Conservation (phyloP, 2,329 filamentous ascomycete genomes). For the Diplocarpon mali region DNA sequence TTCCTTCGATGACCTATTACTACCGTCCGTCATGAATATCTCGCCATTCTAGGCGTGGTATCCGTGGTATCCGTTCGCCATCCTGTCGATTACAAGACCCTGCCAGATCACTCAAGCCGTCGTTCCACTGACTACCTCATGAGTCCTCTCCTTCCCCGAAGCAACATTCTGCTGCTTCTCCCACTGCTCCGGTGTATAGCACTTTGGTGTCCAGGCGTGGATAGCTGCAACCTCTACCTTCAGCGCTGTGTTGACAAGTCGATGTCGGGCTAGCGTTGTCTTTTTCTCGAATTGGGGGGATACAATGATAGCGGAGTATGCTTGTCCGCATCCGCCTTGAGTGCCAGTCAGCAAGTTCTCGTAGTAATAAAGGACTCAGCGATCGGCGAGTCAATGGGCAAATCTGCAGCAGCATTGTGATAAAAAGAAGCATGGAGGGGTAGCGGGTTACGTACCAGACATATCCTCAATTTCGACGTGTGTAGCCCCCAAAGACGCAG, state of each 20-base stretch:
- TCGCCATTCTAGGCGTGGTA: too few relatives aligned
- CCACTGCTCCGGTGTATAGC: slow-evolving; percentile 65
- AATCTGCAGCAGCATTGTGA: not conserved
- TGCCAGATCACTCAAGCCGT: slow-evolving; percentile 17
- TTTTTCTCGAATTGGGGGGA: slow-evolving; percentile 47
- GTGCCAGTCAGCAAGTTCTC: not conserved
- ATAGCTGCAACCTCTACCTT: slow-evolving; percentile 64
- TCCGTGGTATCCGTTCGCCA: not conserved
- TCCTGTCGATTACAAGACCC: not conserved
- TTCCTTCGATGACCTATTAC: not conserved
- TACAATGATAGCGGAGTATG: slow-evolving; percentile 59
- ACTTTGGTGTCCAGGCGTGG: slow-evolving; percentile 69
- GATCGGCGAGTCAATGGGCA: not conserved
- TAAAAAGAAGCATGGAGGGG: slow-evolving; percentile 8
- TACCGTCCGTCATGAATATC: not conserved
- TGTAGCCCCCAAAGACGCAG: slow-evolving; percentile 56
- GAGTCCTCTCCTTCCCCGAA: slow-evolving; percentile 25
- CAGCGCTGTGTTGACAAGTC: slow-evolving; percentile 54
- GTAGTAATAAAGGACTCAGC: too few relatives aligned
- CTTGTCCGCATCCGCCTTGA: slow-evolving; percentile 58
- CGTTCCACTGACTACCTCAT: slow-evolving; percentile 25
- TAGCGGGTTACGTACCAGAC: slow-evolving; percentile 52
- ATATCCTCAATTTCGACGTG: slow-evolving; percentile 86
- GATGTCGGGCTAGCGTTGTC: slow-evolving; percentile 53
- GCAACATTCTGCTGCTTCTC: slow-evolving; percentile 37